These are phyloP conservation scores for Clarireedia sp. DNA, from an alignment of 2,329 filamentous ascomycete genomes.

Conservation along the genomic window DNA sequence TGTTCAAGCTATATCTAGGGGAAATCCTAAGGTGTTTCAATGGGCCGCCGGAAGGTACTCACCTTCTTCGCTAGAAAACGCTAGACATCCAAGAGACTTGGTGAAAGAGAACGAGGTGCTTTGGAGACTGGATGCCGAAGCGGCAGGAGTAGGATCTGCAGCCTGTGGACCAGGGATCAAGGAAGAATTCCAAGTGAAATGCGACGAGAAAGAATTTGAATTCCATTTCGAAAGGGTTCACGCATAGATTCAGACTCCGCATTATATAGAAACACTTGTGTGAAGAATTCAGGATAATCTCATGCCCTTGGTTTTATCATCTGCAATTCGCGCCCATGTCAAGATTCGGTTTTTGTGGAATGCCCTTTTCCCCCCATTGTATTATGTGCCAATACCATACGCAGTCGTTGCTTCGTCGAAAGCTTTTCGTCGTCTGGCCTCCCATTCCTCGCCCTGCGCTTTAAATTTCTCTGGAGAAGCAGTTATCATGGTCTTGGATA, in stretches of 20 bases:
- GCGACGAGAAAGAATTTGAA: slow-evolving; percentile 8
- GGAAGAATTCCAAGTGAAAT: slow-evolving; percentile 9
- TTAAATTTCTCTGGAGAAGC: neutral
- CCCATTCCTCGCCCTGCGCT: neutral
- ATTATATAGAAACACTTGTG: neutral
- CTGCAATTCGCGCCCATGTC: neutral
- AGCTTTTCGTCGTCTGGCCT: neutral
- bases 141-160: slow-evolving; percentile 41
- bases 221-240: slow-evolving; percentile 7
- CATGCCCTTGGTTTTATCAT: neutral
- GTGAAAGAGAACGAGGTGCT: slow-evolving; percentile 38
- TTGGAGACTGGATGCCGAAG: slow-evolving; percentile 34
- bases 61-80: slow-evolving; percentile 44
- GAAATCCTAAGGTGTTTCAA: slow-evolving; percentile 26
- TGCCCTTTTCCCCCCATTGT: neutral
- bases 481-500: neutral
- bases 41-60: slow-evolving; percentile 43
- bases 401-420: neutral
- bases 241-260: neutral
- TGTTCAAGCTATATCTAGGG: neutral
- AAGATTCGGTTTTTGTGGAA: too few species aligned
- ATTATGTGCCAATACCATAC: neutral
- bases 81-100: slow-evolving; percentile 57
- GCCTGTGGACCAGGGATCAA: slow-evolving; percentile 34
- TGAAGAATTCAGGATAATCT: neutral